Percentiles rank a stretch among this genome's conserved stretches.
These are phyloP conservation scores for Candida rishiriensis DNA, from an alignment of 805 yeast genomes.

Conservation along the genomic window DNA sequence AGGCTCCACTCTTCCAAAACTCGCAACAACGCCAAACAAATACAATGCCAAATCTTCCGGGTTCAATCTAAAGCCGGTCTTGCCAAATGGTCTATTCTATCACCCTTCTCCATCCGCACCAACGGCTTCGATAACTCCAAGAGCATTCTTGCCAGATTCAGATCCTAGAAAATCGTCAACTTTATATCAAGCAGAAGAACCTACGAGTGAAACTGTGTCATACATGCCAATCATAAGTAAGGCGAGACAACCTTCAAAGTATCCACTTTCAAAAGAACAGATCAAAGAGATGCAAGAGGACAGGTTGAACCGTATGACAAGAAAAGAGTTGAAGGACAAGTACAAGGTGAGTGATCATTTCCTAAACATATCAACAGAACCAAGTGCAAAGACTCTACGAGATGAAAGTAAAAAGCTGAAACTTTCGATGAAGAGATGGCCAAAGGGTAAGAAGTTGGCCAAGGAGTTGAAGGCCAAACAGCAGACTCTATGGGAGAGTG, in stretches of 20 bases:
- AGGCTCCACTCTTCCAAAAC: constrained; percentile 15
- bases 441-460: constrained; percentile 20
- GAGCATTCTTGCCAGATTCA: constrained; percentile 28
- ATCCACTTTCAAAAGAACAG: constrained; percentile 21
- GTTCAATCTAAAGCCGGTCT: constrained; percentile 30
- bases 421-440: constrained; percentile 23
- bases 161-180: constrained; percentile 27
- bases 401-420: constrained; percentile 17
- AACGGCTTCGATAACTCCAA: constrained; percentile 31
- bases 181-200: constrained; percentile 25
- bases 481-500: constrained; percentile 24
- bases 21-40: constrained; percentile 33
- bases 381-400: constrained; percentile 17
- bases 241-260: constrained; percentile 21
- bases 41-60: constrained; percentile 33
- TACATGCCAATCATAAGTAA: constrained; percentile 29
- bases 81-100: constrained; percentile 31
- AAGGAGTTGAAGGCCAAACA: constrained; percentile 18
- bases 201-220: constrained; percentile 14
- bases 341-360: constrained; percentile 28
- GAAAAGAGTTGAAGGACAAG: constrained; percentile 28
- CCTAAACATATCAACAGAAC: constrained; percentile 26
- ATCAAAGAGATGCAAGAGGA: constrained; percentile 26
- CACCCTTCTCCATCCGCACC: constrained; percentile 35
- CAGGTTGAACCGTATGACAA: constrained; percentile 28